These are phyloP conservation scores for Solanum pimpinellifolium DNA, from an alignment of 257 asterid genomes.

Conservation along the genomic window DNA sequence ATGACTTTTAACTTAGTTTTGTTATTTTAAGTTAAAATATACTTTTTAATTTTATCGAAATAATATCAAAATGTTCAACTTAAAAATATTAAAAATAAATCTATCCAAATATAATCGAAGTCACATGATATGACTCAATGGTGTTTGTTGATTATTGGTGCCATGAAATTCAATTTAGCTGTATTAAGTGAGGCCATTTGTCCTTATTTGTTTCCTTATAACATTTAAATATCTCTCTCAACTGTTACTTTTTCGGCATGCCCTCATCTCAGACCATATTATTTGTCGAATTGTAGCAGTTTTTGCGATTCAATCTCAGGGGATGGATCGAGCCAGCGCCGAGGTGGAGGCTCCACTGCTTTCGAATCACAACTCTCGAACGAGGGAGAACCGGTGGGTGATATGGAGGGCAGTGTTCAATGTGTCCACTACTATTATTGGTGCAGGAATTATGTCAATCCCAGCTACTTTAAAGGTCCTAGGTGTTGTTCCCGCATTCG, in stretches of 20 bases:
- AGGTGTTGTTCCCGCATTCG: slow-evolving; percentile 15
- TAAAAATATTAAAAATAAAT: too few relatives aligned
- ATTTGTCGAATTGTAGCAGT: background rate
- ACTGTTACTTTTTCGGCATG: background rate
- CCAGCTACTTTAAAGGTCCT: slow-evolving; percentile 91
- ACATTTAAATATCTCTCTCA: background rate
- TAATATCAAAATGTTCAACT: too few relatives aligned
- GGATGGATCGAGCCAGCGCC: slow-evolving; percentile 58
- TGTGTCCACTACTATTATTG: slow-evolving; percentile 81
- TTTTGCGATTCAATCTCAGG: background rate
- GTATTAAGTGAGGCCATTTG: background rate
- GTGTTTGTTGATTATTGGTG: too few relatives aligned
- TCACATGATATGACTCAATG: too few relatives aligned
- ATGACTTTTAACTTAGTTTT: too few relatives aligned
- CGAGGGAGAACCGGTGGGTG: slow-evolving; percentile 17
- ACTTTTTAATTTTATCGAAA: too few relatives aligned
- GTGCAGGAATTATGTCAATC: slow-evolving; percentile 94
- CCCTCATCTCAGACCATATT: background rate
- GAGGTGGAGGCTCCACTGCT: slow-evolving; percentile 41
- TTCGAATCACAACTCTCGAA: slow-evolving; percentile 2
- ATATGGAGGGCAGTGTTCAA: slow-evolving; percentile 78
- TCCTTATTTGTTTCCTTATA: background rate
- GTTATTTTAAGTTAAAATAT: too few relatives aligned
- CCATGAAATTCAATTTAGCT: too few relatives aligned
- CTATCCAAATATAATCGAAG: too few relatives aligned